These are phyloP conservation scores for Pichia scutulata DNA, from an alignment of 805 yeast genomes.

Conservation along the genomic window DNA sequence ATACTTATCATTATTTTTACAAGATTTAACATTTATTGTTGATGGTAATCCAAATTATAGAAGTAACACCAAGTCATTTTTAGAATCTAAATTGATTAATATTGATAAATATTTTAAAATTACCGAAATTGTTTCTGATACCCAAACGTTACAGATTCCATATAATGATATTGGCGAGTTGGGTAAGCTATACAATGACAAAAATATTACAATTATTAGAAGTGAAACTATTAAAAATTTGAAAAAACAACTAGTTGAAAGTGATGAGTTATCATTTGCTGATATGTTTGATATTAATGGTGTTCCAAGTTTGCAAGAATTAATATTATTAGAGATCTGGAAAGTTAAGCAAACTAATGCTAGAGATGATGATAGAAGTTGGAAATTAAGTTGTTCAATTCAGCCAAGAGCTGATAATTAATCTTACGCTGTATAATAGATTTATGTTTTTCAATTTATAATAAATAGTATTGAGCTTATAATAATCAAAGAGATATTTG, in stretches of 20 bases:
- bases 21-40: conserved; percentile 71
- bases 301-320: conserved; percentile 42
- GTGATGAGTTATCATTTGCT: conserved; percentile 16
- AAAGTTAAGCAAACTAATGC: conserved; percentile 54
- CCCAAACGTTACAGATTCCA: conserved; percentile 61
- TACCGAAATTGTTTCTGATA: conserved; percentile 56
- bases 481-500: not conserved
- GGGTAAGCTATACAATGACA: conserved; percentile 20
- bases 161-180: conserved; percentile 34
- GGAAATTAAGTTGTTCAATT: conserved; percentile 60
- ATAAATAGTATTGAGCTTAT: not conserved
- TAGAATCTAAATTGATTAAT: conserved; percentile 55
- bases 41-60: conserved; percentile 74
- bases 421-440: not conserved
- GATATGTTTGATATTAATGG: conserved; percentile 34
- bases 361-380: conserved; percentile 59
- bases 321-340: conserved; percentile 63
- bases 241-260: conserved; percentile 13
- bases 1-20: conserved; percentile 64
- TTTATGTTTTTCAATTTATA: not conserved
- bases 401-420: conserved; percentile 39
- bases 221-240: conserved; percentile 25
- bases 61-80: conserved; percentile 41
- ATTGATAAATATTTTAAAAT: conserved; percentile 67
- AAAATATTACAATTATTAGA: conserved; percentile 21